phyloP scores from a whole-genome alignment of 2,329 filamentous ascomycete species.

The Colletotrichum sp. region DNA sequence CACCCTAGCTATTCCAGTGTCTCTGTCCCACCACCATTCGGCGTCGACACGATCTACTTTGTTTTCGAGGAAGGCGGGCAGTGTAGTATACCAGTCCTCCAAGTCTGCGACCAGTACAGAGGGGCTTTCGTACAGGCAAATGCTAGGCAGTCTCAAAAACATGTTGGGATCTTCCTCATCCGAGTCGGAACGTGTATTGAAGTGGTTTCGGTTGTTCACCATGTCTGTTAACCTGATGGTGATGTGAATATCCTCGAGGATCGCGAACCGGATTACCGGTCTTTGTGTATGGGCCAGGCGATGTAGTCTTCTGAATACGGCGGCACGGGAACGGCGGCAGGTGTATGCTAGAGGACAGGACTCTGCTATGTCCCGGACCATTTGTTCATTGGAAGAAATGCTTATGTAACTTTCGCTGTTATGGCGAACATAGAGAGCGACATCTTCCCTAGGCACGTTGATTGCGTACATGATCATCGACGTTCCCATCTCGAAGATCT shows the following conservation, averaged over 20 bases:
- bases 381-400: too few relatives aligned
- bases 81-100: background rate
- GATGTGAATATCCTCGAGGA: background rate
- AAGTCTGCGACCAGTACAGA: background rate
- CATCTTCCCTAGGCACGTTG: background rate
- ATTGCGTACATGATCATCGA: background rate
- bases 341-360: background rate
- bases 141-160: background rate
- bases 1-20: background rate
- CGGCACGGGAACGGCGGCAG: background rate
- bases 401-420: too few relatives aligned
- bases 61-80: fast-evolving
- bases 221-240: background rate
- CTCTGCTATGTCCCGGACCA: background rate
- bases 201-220: background rate
- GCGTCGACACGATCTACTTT: background rate
- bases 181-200: fast-evolving
- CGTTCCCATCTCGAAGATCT: background rate
- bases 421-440: too few relatives aligned
- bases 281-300: background rate
- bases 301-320: background rate
- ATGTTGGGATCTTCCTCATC: background rate
- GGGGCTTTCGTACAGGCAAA: background rate
- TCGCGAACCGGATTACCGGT: background rate
- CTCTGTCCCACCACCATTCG: background rate